These are phyloP conservation scores for Aspergillus indologenus DNA, from an alignment of 495 filamentous ascomycete genomes.

Conservation along the genomic window DNA sequence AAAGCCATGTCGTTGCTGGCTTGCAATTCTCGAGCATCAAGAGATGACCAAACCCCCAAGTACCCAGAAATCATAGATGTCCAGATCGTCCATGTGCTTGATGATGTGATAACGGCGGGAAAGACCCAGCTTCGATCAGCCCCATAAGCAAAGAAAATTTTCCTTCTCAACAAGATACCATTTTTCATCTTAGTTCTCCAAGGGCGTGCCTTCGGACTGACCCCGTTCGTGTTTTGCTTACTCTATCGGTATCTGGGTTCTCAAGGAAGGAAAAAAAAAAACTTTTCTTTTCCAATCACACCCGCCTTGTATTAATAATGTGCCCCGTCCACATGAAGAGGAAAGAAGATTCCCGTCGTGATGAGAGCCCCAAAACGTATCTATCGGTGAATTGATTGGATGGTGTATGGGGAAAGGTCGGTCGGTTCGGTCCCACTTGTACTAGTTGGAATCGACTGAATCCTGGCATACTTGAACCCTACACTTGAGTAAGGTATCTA, in stretches of 20 bases:
- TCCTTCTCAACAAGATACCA: not conserved
- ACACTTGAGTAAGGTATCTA: too few relatives aligned
- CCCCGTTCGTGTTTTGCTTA: slow-evolving; percentile 1
- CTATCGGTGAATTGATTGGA: not conserved
- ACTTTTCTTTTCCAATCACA: not conserved
- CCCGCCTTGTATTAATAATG: not conserved
- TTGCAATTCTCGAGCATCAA: not conserved
- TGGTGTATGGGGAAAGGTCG: not conserved
- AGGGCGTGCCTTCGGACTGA: not conserved
- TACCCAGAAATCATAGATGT: not conserved
- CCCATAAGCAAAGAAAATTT: not conserved
- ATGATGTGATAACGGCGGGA: not conserved
- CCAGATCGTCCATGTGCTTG: not conserved
- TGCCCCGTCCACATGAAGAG: not conserved
- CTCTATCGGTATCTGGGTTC: not conserved
- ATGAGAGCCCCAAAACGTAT: not conserved
- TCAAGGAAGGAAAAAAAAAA: not conserved
- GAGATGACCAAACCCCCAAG: not conserved
- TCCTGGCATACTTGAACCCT: not conserved
- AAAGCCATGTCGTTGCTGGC: not conserved
- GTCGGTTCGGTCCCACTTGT: not conserved
- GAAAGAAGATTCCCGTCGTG: not conserved
- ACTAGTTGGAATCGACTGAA: not conserved
- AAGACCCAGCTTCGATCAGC: not conserved
- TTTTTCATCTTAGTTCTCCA: not conserved